Conservation (phyloP, 345 rosid species). For the Pistacia integerrima region DNA sequence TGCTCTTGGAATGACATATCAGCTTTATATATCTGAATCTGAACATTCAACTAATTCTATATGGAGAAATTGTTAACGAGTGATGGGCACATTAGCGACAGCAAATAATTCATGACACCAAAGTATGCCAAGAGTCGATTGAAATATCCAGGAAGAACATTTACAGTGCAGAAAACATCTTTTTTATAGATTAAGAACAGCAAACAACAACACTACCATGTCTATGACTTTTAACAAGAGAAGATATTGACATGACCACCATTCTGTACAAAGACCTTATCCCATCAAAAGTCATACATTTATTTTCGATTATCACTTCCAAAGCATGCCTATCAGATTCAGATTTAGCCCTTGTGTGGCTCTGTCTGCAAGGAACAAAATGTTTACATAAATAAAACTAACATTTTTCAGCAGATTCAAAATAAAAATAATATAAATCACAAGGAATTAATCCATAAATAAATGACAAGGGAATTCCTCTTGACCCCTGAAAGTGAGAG, state of each 20-base stretch:
- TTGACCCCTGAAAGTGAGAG: background rate
- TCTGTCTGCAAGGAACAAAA: constrained; percentile 22
- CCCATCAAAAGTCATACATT: constrained; percentile 19
- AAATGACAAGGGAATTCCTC: background rate
- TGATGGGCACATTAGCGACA: background rate
- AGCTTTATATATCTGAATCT: background rate
- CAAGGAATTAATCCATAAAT: background rate
- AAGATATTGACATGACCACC: background rate
- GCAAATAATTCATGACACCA: background rate
- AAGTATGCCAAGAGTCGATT: background rate
- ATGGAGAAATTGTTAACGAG: background rate
- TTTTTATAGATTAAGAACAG: background rate
- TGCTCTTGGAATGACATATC: background rate
- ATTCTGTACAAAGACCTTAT: background rate
- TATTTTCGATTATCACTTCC: constrained; percentile 13
- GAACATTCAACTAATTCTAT: background rate
- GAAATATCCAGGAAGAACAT: background rate
- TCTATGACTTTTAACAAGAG: background rate
- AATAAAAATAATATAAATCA: background rate
- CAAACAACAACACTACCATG: background rate
- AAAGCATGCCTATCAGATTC: background rate
- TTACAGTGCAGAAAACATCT: background rate
- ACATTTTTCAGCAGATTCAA: background rate
- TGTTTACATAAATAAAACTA: background rate
- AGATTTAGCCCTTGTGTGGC: constrained; percentile 18